These are phyloP conservation scores for Poronia punctata DNA, from an alignment of 495 filamentous ascomycete genomes.

Conservation along the genomic window DNA sequence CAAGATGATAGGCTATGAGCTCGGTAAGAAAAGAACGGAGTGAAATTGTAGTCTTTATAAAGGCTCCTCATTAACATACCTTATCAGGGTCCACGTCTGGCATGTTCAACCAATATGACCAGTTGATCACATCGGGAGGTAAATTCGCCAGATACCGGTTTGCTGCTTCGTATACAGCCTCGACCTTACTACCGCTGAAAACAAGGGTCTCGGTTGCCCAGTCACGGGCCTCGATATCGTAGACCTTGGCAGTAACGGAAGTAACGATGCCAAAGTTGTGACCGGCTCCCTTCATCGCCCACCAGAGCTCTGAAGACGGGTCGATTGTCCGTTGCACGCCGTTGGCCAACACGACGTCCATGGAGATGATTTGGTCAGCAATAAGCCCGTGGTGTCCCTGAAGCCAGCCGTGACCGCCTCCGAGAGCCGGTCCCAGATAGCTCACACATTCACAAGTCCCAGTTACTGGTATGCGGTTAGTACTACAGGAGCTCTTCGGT, in stretches of 20 bases:
- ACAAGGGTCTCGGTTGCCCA: conserved; percentile 41
- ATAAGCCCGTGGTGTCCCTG: conserved; percentile 55
- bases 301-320: conserved; percentile 43
- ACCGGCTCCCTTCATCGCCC: conserved; percentile 53
- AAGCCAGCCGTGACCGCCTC: conserved; percentile 55
- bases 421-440: conserved; percentile 48
- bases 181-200: conserved; percentile 43
- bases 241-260: conserved; percentile 40
- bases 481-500: not conserved
- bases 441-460: conserved; percentile 52
- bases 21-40: conserved; percentile 3
- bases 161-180: conserved; percentile 38
- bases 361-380: conserved; percentile 49
- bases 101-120: conserved; percentile 44
- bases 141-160: conserved; percentile 39
- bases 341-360: conserved; percentile 51
- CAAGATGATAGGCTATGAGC: conserved; percentile 35
- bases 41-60: too few relatives aligned
- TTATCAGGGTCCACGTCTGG: conserved; percentile 32
- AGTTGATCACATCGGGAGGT: conserved; percentile 39
- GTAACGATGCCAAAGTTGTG: conserved; percentile 59
- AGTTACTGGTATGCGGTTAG: conserved; percentile 30
- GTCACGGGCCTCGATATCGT: conserved; percentile 27
- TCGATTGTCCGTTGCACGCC: conserved; percentile 37
- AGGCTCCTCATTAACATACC: conserved; percentile 15